Evolutionary conservation across 169 alveolate species (phyloP).

Genomic region (Babesia ovata): DNA sequence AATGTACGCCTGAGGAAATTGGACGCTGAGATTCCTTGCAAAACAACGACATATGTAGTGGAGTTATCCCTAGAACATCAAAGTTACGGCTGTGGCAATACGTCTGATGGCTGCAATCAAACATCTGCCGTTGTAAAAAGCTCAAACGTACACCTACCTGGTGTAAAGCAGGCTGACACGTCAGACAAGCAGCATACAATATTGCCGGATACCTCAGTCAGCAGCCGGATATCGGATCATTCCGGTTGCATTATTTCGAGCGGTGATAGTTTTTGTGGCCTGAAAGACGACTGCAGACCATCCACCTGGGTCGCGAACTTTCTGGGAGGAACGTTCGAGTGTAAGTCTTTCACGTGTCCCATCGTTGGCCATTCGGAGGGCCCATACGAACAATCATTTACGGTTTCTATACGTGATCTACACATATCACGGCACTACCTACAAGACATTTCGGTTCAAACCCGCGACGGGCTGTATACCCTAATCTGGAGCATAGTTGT

Average conservation of each 20-base stretch:
- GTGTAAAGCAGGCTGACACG: no score
- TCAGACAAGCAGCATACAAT: no score
- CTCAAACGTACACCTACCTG: no score
- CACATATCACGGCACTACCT: conserved; percentile 1
- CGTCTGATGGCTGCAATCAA: no score
- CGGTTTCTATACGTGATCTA: conserved; percentile 3
- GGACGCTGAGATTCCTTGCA: conserved; percentile 20
- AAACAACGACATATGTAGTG: not conserved
- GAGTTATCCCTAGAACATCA: not conserved
- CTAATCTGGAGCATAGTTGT: conserved; percentile 21
- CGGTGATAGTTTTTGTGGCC: no score
- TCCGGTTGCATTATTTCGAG: no score
- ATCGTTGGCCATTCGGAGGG: not conserved
- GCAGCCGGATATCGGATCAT: no score
- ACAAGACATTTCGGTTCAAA: not conserved
- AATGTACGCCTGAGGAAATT: not conserved
- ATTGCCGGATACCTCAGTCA: no score
- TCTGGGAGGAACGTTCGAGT: not conserved
- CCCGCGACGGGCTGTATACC: not conserved
- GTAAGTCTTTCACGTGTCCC: not conserved
- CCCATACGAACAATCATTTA: not conserved
- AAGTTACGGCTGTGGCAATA: no score
- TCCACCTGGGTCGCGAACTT: no score
- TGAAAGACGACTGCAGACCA: no score
- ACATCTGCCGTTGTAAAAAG: no score